Conservation (phyloP, 106 monocot species). For the Narthecium ossifragum region DNA sequence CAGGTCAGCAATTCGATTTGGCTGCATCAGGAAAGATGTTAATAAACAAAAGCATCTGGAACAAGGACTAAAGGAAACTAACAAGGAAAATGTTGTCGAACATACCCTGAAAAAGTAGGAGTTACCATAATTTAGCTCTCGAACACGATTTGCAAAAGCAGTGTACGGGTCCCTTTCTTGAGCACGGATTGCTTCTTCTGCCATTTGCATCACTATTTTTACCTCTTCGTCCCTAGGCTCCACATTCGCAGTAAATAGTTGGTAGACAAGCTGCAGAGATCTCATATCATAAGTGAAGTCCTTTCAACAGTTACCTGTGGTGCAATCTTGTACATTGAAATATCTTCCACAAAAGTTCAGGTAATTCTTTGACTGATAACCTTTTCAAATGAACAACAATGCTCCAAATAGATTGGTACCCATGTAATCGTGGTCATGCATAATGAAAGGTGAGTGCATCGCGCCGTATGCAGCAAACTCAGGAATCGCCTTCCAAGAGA, state of each 20-base stretch:
- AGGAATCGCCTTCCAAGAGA: no score
- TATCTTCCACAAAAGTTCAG: no score
- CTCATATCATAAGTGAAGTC: background rate
- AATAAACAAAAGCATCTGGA: slow-evolving; percentile 2
- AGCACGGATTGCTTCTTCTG: slow-evolving; percentile 93
- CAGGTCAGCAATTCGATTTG: slow-evolving; percentile 79
- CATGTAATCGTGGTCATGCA: no score
- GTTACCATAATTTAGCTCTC: slow-evolving; percentile 93
- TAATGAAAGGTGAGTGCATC: no score
- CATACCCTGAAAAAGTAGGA: slow-evolving; percentile 90
- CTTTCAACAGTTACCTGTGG: no score
- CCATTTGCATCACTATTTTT: slow-evolving; percentile 99
- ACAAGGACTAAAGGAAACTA: background rate
- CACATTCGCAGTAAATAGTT: slow-evolving; percentile 87
- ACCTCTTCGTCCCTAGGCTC: slow-evolving; percentile 94
- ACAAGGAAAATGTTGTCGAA: slow-evolving; percentile 1
- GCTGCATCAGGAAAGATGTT: slow-evolving; percentile 48
- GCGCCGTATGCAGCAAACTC: no score
- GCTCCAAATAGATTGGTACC: no score
- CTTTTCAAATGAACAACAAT: no score
- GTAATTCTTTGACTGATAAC: no score
- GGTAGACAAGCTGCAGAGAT: slow-evolving; percentile 84
- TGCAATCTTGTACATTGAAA: no score
- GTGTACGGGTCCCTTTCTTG: slow-evolving; percentile 99
- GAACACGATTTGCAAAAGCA: slow-evolving; percentile 86